A percentile compares a stretch with the other conserved stretches of the same genome.
Evolutionary conservation across 345 rosid species (phyloP).

Genomic region (Eucalyptus regnans): DNA sequence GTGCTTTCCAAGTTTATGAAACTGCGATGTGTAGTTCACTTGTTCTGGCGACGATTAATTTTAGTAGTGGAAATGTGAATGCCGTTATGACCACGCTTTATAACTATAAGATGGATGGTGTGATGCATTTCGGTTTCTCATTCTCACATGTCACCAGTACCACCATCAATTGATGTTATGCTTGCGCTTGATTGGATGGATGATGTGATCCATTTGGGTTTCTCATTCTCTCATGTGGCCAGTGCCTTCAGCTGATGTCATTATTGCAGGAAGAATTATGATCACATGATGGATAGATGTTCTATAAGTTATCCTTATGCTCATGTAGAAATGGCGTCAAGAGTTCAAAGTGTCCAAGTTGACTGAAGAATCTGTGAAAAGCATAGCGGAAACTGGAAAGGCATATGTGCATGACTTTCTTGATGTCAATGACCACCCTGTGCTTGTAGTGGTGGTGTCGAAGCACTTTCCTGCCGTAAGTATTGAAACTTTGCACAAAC

Average conservation of each 20-base stretch:
- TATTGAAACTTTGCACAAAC: background rate
- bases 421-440: slow-evolving; percentile 59
- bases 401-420: slow-evolving; percentile 60
- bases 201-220: background rate
- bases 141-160: background rate
- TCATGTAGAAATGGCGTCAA: slow-evolving; percentile 72
- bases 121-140: background rate
- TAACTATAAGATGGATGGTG: background rate
- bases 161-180: background rate
- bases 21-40: background rate
- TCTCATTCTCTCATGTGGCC: background rate
- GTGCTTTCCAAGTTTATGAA: background rate
- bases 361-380: slow-evolving; percentile 52
- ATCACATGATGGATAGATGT: background rate
- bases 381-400: slow-evolving; percentile 61
- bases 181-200: background rate
- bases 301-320: background rate
- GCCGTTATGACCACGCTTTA: background rate
- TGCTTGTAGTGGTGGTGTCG: slow-evolving; percentile 74
- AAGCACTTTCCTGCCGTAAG: slow-evolving; percentile 75
- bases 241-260: background rate
- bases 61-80: background rate
- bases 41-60: background rate
- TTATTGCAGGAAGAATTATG: background rate
- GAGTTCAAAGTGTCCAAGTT: slow-evolving; percentile 62